Evolutionary conservation across 495 filamentous ascomycete genomes (phyloP), one percentile per base, ranked within the genome.

Genomic region (Extremus antarcticus): DNA sequence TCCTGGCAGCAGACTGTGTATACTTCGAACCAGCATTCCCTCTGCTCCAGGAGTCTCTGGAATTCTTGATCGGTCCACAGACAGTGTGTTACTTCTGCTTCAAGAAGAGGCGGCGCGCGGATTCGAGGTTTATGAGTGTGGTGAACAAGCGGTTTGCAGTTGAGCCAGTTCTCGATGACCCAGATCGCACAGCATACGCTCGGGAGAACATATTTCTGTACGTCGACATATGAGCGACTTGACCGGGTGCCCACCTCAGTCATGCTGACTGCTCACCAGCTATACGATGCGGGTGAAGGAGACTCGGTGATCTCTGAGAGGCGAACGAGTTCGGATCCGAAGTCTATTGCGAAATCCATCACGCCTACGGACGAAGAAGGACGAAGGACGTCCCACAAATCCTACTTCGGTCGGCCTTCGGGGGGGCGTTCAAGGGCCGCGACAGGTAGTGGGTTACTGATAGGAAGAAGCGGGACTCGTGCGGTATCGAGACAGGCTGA

Each of bases 11-110:
- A 17, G 92, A 98, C 68, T 97, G 92, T 72, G 89, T 94, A 48
- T 98, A 97, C 75, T 94, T 94, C 63, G 91, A 98, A 67, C 88
- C 91, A 2, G 86, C 90, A 2, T 97, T 97, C 66, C 89, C 90
- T 43, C 74, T 94, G 25, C 75, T 98, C 29, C 75, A 90, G 60
- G 69, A 81, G 57, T 96, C 92, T n/a, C 67, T 98, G 59, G 47
- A 65, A 25, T 68, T 74, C 47, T 56, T 78, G 3, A 67, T 76
- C 43, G 71, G 71, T 22, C 64, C 70, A 20, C 61, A 70, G 7
- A 72, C 88, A 0, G 73, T 86, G 2, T 82, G 90, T 62, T 96
- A 87, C 69, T 98, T 98, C 73, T 97, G 91, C 71, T 95, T 87
- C 72, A 96, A 94, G 72, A 89, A 84, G 70, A 76, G 92, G 57